Base-by-base conservation (phyloP, 805 yeast genomes). In the Candida taoyuanica region DNA sequence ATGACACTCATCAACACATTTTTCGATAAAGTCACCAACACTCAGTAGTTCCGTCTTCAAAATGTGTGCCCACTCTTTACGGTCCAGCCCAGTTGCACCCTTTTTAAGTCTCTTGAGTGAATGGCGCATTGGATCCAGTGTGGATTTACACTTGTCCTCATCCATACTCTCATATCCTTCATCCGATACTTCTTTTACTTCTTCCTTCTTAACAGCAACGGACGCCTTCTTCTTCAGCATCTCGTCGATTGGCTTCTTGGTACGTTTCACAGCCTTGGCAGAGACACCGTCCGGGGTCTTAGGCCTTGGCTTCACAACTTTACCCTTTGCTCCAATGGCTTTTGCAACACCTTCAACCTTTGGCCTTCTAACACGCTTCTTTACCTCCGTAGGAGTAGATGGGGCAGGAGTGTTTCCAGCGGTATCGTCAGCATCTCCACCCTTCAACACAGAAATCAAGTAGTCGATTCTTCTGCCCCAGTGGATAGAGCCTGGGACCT, bases 401-500 rank as follows among this genome's bases (percentile, higher is more conserved):
- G 63, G 55, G 3, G 52, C 59, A n/a, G 61, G 53, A 5, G 59
- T 50, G 19, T 51, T 48, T n/a, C 33, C 39, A 2, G 52, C 35
- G 14, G 48, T 46, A 12, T 65, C 71, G 11, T 46, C 49, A 9
- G 46, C 27, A 7, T 64, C 71, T 18, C 73, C 81, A 15, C 80
- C 95, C 44, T 72, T 71, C 49, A 91, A 63, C 9, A 86, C 78
- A 3, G 76, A 62, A 19, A 91, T 72, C 52, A 93, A 68, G 53
- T 89, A 91, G 58, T 94, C 98, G 1, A 86, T 80, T 57, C 99
- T 77, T 62, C 99, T 78, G 9, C 85, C 86, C 35, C 93, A 67
- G 62, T 93, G 99, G 14, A 93, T 93, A 3, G 96, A 74, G 7
- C 94, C 93, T 1, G 98, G 98, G 4, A 83, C 84, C 53, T 78